These are phyloP conservation scores for Annulohypoxylon nitens DNA, from an alignment of 495 filamentous ascomycete genomes.

Conservation along the genomic window DNA sequence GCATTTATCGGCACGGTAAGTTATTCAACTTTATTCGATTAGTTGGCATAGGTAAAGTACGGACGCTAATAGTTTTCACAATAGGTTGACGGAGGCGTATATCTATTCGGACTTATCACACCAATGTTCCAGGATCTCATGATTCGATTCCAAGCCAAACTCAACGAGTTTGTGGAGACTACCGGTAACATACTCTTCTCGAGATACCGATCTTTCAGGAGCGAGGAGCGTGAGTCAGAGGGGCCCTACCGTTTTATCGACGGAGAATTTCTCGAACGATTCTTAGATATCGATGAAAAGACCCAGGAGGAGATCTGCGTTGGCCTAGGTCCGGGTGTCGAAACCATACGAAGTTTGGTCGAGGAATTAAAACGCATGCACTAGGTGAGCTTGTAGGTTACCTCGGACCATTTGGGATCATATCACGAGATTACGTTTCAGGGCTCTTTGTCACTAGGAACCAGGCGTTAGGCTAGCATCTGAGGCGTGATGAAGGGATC, in stretches of 20 bases:
- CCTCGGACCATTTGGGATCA: not conserved
- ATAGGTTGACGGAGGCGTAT: constrained; percentile 91
- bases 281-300: constrained; percentile 74
- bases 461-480: not conserved
- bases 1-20: constrained; percentile 92
- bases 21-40: constrained; percentile 23
- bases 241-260: constrained; percentile 92
- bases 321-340: constrained; percentile 72
- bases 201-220: constrained; percentile 82
- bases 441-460: not conserved
- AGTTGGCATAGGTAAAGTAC: constrained; percentile 4
- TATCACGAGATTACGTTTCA: not conserved
- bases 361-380: constrained; percentile 81
- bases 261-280: constrained; percentile 89
- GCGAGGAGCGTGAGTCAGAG: constrained; percentile 73
- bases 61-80: constrained; percentile 43
- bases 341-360: constrained; percentile 77
- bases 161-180: constrained; percentile 72
- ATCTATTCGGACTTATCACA: constrained; percentile 85
- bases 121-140: constrained; percentile 79
- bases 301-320: constrained; percentile 76
- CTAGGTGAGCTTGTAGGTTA: constrained; percentile 48
- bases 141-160: constrained; percentile 80
- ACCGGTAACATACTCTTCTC: constrained; percentile 80
- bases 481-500: not conserved